Evolutionary conservation across 129 eudicot species (phyloP), one percentile per base, ranked within the genome.

Genomic region (Arctium minus): DNA sequence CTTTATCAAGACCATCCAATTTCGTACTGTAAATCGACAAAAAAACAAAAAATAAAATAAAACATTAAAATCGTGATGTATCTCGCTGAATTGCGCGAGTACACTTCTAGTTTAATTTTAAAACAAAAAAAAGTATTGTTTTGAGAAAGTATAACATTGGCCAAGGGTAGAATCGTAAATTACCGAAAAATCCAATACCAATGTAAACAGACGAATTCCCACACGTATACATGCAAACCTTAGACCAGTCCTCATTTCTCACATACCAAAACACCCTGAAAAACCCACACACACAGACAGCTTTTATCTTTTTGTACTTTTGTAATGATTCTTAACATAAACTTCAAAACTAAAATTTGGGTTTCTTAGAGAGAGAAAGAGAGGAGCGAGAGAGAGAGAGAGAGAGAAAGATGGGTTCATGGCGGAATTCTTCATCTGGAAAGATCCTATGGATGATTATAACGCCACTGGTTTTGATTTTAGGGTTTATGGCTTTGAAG

Each of bases 171-270:
- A 17, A 36, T 36, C 13, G 75, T 72, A 72, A 72, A 36, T 72
- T 33, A 17, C 75, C 3, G 56, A 72, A 33, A 72, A 39, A 72
- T 22, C 74, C 65, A 29, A 27, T 73, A 62, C 68, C 79, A 73
- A 73, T 81, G 74, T 62, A 8, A 48, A 32, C 80, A 38, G 74
- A 81, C 85, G 29, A 73, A 36, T 62, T 81, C 85, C 46, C 65
- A 60, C 85, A 81, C 85, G 79, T 81, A 81, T 73, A 74, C 85
- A 81, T 60, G 74, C 85, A 81, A 72, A 73, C 22, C 50, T 44
- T 32, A 18, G 44, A 60, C 39, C 74, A 78, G 40, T 40, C 75
- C 42, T 79, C 68, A 40, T 6, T 68, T 37, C 74, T 29, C 42
- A 67, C 75, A 68, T 75, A 29, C 73, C 36, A 62, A 69, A 38